These are phyloP conservation scores for Verticillium dahliae DNA, from an alignment of 2,329 filamentous ascomycete genomes.

Conservation along the genomic window DNA sequence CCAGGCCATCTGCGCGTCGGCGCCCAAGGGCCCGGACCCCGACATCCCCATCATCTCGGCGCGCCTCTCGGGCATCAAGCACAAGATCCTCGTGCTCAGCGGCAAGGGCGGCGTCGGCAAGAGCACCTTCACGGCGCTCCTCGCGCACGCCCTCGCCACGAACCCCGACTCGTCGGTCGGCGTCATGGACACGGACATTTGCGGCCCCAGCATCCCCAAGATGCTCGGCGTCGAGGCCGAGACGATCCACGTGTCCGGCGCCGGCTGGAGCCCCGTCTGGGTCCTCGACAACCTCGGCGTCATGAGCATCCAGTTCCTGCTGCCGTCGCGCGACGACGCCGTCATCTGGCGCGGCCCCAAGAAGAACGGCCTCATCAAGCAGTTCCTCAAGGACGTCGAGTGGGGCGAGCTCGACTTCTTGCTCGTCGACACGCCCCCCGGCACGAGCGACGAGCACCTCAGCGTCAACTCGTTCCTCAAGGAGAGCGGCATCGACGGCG, in stretches of 20 bases:
- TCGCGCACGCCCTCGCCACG: constrained; percentile 82
- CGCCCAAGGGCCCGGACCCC: constrained; percentile 91
- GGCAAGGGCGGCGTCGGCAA: constrained; percentile 98
- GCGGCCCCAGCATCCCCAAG: constrained; percentile 91
- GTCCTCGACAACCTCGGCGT: constrained; percentile 88
- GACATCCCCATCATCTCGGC: constrained; percentile 85
- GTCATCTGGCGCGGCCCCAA: constrained; percentile 97
- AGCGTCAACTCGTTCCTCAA: constrained; percentile 89
- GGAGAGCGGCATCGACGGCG: constrained; percentile 87
- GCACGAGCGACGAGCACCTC: constrained; percentile 91
- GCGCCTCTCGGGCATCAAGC: constrained; percentile 72
- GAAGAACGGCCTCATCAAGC: constrained; percentile 98
- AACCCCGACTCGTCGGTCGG: constrained; percentile 76
- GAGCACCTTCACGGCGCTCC: constrained; percentile 83
- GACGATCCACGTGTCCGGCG: constrained; percentile 82
- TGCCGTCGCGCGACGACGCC: constrained; percentile 84
- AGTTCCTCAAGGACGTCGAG: constrained; percentile 95
- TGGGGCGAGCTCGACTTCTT: constrained; percentile 95
- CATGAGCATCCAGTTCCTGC: constrained; percentile 98
- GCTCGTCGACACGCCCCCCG: constrained; percentile 90
- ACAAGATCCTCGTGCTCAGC: constrained; percentile 88
- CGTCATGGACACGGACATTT: constrained; percentile 98
- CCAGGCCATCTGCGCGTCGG: constrained; percentile 88
- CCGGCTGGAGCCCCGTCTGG: constrained; percentile 94
- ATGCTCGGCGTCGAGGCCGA: constrained; percentile 97